Conservation (phyloP, 1,284 basidiomycete genomes). For the Ustilago lituana region DNA sequence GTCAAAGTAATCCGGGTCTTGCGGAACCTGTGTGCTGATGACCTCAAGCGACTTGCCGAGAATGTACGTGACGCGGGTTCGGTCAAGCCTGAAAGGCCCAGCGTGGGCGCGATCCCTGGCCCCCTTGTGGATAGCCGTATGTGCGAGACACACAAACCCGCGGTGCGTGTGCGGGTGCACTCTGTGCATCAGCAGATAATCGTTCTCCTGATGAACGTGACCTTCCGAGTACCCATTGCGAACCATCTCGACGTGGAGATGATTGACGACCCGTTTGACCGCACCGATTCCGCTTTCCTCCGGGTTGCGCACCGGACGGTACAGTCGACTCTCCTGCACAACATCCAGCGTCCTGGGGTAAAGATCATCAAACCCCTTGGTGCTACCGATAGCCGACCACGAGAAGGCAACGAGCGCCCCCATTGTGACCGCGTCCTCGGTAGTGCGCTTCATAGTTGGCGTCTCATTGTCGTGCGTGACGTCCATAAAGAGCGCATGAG, state of each 20-base stretch:
- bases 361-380: conserved; percentile 61
- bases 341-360: conserved; percentile 60
- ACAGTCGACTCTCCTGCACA: conserved; percentile 55
- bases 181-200: conserved; percentile 59
- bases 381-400: conserved; percentile 62
- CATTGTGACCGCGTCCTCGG: conserved; percentile 63
- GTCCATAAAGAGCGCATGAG: conserved; percentile 65
- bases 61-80: conserved; percentile 53
- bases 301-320: conserved; percentile 33
- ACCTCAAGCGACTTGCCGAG: conserved; percentile 58
- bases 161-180: conserved; percentile 61
- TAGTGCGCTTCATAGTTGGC: conserved; percentile 58
- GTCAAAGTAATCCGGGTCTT: conserved; percentile 44
- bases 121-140: conserved; percentile 57
- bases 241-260: conserved; percentile 63
- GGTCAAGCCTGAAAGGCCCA: conserved; percentile 54
- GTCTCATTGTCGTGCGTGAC: conserved; percentile 64
- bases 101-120: conserved; percentile 51
- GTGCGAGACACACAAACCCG: conserved; percentile 56
- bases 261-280: conserved; percentile 60
- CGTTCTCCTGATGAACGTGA: conserved; percentile 61
- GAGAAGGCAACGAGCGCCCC: conserved; percentile 61
- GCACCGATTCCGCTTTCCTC: conserved; percentile 53
- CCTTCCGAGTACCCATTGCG: conserved; percentile 55
- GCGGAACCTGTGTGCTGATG: conserved; percentile 14